Conservation (phyloP, 1,284 basidiomycete genomes). For the Wolfiporia cocos region DNA sequence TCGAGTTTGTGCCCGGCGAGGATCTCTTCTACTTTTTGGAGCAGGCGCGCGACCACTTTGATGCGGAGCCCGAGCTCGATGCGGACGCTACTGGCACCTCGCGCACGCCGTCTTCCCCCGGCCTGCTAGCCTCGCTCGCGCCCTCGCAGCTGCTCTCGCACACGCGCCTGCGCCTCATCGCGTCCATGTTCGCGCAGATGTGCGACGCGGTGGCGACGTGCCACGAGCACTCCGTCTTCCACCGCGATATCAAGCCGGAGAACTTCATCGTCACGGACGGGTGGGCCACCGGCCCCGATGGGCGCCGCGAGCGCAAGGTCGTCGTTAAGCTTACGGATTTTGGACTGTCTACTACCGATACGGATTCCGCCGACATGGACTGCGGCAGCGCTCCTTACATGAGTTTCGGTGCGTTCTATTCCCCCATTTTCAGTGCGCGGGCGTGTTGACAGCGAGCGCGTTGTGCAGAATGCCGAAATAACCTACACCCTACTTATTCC, state of each 20-base stretch:
- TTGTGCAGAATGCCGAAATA: conserved; percentile 91
- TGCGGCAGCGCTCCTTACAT: conserved; percentile 99
- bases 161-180: conserved; percentile 85
- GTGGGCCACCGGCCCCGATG: conserved; percentile 46
- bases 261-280: conserved; percentile 92
- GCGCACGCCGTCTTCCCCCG: conserved; percentile 89
- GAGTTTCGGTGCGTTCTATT: conserved; percentile 75
- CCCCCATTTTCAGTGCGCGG: conserved; percentile 1
- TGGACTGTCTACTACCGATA: conserved; percentile 88
- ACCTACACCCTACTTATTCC: conserved; percentile 88
- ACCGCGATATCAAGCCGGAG: conserved; percentile 98
- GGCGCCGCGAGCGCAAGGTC: conserved; percentile 65
- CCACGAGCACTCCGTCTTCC: conserved; percentile 88
- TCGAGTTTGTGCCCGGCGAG: conserved; percentile 95
- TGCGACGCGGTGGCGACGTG: conserved; percentile 97
- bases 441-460: too few relatives aligned
- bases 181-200: conserved; percentile 97
- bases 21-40: conserved; percentile 98
- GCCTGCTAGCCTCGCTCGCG: conserved; percentile 84
- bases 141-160: conserved; percentile 81
- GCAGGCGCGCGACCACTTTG: conserved; percentile 83
- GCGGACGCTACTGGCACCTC: conserved; percentile 34
- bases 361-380: conserved; percentile 91
- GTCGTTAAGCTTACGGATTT: conserved; percentile 96
- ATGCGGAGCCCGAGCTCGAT: conserved; percentile 42